Evolutionary conservation across 2,329 filamentous ascomycete genomes (phyloP), one percentile per base, ranked within the genome.

Genomic region (Aspergillus niger): DNA sequence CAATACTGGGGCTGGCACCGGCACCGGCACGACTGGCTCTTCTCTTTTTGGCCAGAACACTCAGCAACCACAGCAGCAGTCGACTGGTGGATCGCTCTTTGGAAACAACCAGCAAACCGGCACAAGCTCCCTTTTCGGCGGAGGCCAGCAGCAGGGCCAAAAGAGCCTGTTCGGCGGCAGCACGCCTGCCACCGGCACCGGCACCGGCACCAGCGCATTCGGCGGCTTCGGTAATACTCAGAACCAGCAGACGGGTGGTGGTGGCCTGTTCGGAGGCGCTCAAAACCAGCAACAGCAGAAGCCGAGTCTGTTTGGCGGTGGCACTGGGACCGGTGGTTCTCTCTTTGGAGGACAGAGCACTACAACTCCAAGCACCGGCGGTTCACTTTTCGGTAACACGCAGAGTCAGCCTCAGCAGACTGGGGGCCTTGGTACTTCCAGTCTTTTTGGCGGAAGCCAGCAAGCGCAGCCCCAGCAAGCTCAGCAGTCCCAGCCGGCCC

Each of bases 311-410:
- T 87, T 88, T 63, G 84, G 68, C 15, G 60, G 82, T 15, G 74
- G 82, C n/a, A 74, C 74, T 4, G 74, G 70, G 59, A 75, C 77
- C 47, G 78, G 79, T 48, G 73, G 78, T 50, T 76, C 80, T 32
- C 72, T 85, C 13, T 85, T 85, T 55, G 81, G 81, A 28, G 68
- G 68, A 30, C 68, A 68, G 61, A 64, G 30, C 47, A 65, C 67
- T 5, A 59, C 71, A 4, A 53, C 64, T 10, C 71, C 75, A 20
- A 69, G 65, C 28, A 60, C 69, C 2, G 69, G 84, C 22, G 79
- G 77, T 60, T 89, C 88, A 0, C 70, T 91, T 2, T 85, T 91
- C 53, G 85, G 86, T 20, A 81, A 75, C 61, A 81, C 57, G 15
- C 71, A 73, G 52, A 64, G 60, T 59, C 70, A 77, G 57, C 73